Conservation (phyloP, 805 yeast genomes). For the Candida railenensis region DNA sequence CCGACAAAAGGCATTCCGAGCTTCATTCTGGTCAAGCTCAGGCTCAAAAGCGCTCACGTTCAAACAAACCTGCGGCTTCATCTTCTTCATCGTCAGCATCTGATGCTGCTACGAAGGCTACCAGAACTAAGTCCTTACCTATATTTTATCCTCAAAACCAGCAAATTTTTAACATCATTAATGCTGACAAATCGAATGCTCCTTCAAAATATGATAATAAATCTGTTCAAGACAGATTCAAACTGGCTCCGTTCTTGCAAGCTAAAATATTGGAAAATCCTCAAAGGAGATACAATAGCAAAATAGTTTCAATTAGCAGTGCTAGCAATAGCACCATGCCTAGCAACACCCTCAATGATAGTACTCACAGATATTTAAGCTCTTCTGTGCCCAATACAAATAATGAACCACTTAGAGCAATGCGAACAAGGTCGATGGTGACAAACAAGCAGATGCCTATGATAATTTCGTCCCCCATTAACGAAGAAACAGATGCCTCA, state of each 20-base stretch:
- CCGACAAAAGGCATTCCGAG: slow-evolving; percentile 10
- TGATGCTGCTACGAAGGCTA: slow-evolving; percentile 34
- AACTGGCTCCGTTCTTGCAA: slow-evolving; percentile 44
- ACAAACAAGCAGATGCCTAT: slow-evolving; percentile 22
- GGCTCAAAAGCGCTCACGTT: slow-evolving; percentile 6
- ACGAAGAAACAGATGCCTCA: slow-evolving; percentile 37
- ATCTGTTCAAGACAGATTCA: slow-evolving; percentile 42
- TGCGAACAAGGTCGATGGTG: slow-evolving; percentile 44
- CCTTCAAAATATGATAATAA: slow-evolving; percentile 40
- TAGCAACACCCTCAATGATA: slow-evolving; percentile 1
- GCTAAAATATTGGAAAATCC: slow-evolving; percentile 43
- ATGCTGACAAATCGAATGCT: slow-evolving; percentile 38
- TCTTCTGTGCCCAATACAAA: too few relatives aligned
- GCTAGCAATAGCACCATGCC: slow-evolving; percentile 13
- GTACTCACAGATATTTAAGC: neutral
- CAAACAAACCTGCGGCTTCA: slow-evolving; percentile 5
- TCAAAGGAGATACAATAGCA: slow-evolving; percentile 12
- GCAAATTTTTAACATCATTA: slow-evolving; percentile 39
- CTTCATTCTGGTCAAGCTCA: slow-evolving; percentile 8
- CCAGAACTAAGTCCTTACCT: slow-evolving; percentile 44
- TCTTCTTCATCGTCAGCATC: slow-evolving; percentile 5
- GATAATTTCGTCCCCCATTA: slow-evolving; percentile 40
- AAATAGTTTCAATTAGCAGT: slow-evolving; percentile 15
- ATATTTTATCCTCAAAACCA: slow-evolving; percentile 38
- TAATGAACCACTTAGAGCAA: slow-evolving; percentile 33